Conservation (phyloP, 108 stramenopile species). For the Nannochloropsis oceanica region DNA sequence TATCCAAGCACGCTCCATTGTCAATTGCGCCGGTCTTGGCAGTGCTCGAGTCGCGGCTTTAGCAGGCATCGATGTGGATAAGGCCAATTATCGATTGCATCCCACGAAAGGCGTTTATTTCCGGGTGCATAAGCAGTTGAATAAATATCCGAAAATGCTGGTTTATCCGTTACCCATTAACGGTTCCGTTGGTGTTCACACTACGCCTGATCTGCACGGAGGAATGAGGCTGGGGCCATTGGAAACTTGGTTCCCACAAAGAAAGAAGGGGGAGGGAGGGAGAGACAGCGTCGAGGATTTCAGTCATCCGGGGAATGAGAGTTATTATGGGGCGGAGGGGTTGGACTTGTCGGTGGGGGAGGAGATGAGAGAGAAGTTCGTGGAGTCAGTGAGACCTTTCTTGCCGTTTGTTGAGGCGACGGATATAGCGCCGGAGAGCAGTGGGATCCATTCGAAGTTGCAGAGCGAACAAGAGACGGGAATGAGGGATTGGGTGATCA, state of each 20-base stretch:
- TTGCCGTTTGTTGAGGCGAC: neutral
- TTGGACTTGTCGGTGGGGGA: neutral
- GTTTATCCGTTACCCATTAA: neutral
- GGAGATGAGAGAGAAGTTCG: neutral
- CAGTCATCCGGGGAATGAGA: neutral
- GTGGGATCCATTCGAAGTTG: neutral
- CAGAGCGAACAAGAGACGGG: neutral
- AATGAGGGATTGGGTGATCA: conserved; percentile 3
- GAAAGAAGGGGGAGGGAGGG: neutral
- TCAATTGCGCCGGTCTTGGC: neutral
- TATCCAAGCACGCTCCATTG: neutral
- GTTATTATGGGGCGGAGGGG: neutral
- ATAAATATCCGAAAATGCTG: neutral
- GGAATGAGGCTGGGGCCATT: neutral
- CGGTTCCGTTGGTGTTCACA: neutral
- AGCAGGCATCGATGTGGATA: neutral
- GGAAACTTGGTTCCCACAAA: neutral
- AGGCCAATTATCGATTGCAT: neutral
- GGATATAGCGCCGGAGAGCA: neutral
- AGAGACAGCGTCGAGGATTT: neutral
- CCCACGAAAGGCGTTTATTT: neutral
- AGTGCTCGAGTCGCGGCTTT: neutral
- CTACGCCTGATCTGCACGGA: neutral
- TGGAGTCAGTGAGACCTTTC: neutral
- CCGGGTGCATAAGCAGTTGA: neutral